phyloP scores from a whole-genome alignment of 495 filamentous ascomycete genomes.

The Pseudevernia furfuracea region DNA sequence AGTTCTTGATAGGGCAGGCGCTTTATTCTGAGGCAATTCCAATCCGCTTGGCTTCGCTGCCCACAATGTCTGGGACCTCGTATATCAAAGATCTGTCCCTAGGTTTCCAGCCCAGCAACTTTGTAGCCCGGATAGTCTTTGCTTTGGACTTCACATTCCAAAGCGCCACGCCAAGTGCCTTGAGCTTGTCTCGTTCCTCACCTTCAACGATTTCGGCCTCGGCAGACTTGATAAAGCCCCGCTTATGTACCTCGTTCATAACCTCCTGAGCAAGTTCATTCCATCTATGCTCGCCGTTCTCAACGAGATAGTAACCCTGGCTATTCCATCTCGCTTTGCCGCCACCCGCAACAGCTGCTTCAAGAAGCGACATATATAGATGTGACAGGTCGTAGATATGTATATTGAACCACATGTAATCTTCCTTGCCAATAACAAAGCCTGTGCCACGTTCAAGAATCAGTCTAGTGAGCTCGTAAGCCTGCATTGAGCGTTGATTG shows the following conservation, averaged over 20 bases:
- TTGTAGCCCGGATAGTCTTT: not conserved
- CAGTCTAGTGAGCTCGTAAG: constrained; percentile 4
- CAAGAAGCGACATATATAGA: not conserved
- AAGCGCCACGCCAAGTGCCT: not conserved
- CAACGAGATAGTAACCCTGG: constrained; percentile 2
- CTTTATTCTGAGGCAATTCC: not conserved
- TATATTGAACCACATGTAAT: constrained; percentile 5
- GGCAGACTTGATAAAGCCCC: constrained; percentile 2
- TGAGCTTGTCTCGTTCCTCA: not conserved
- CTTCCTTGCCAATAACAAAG: not conserved
- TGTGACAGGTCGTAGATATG: constrained; percentile 1
- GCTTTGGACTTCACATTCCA: constrained; percentile 6
- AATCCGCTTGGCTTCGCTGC: not conserved
- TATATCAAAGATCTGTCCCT: not conserved
- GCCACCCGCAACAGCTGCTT: not conserved
- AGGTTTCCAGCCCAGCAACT: not conserved
- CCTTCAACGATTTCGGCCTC: not conserved
- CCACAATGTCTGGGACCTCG: constrained; percentile 1
- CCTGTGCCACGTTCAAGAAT: constrained; percentile 1
- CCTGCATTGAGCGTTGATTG: constrained; percentile 1
- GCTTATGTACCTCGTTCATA: not conserved
- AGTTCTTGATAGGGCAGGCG: no score
- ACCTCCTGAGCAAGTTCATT: not conserved
- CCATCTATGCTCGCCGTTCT: constrained; percentile 7
- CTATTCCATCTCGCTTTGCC: not conserved